These are phyloP conservation scores for Calonectria pauciramosa DNA, from an alignment of 2,329 filamentous ascomycete genomes.

Conservation along the genomic window DNA sequence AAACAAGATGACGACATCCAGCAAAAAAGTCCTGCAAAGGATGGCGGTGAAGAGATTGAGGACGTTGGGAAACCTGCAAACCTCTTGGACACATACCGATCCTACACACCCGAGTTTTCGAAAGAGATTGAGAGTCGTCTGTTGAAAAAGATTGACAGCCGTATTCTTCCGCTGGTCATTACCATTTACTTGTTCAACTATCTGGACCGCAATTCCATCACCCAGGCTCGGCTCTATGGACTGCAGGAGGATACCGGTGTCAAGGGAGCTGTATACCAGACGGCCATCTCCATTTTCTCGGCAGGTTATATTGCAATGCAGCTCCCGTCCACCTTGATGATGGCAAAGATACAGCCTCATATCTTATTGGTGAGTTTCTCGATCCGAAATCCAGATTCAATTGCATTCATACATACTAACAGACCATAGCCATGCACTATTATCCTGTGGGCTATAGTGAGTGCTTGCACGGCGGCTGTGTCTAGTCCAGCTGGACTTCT, in stretches of 20 bases:
- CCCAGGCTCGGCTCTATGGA: neutral
- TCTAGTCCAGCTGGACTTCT: neutral
- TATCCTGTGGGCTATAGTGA: neutral
- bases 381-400: neutral
- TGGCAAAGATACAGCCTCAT: neutral
- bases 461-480: neutral
- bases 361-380: neutral
- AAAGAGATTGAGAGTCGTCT: neutral
- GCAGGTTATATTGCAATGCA: neutral
- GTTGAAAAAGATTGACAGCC: neutral
- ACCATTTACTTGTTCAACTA: neutral
- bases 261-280: neutral
- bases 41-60: neutral
- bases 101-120: neutral
- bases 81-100: neutral
- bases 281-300: neutral
- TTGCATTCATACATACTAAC: neutral
- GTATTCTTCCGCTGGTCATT: neutral
- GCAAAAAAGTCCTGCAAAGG: neutral
- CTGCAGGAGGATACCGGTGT: neutral
- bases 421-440: neutral
- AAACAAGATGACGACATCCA: neutral
- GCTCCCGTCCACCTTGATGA: neutral
- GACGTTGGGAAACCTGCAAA: neutral
- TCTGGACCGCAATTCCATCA: constrained; percentile 1